These are phyloP conservation scores for Syzygium grande DNA, from an alignment of 345 rosid genomes.

Conservation along the genomic window DNA sequence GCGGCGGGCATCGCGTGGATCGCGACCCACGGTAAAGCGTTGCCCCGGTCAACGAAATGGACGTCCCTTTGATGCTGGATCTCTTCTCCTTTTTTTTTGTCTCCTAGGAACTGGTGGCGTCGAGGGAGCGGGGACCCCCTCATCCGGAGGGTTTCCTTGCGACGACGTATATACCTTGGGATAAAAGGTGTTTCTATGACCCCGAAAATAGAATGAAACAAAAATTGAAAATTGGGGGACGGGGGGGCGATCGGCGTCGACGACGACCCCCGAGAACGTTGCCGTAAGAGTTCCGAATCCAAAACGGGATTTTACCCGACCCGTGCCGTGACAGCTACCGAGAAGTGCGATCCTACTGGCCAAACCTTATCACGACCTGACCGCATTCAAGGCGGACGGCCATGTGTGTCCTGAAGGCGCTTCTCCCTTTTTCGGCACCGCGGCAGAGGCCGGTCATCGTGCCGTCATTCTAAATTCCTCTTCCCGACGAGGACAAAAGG, in stretches of 20 bases:
- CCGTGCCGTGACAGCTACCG: not conserved
- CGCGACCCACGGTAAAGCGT: not conserved
- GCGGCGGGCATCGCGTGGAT: slow-evolving; percentile 16
- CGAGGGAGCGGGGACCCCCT: not conserved
- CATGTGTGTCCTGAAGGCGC: not conserved
- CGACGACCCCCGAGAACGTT: not conserved
- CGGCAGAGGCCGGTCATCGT: accelerated
- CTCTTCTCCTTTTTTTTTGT: not conserved
- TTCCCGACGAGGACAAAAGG: too few relatives aligned
- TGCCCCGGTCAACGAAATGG: not conserved
- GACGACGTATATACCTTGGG: not conserved
- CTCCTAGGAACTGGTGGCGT: not conserved
- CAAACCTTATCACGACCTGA: not conserved
- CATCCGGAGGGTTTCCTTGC: not conserved
- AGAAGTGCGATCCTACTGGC: not conserved
- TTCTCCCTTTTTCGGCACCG: not conserved
- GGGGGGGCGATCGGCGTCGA: not conserved
- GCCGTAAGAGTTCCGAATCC: not conserved
- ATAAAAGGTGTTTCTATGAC: not conserved
- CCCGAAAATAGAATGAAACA: not conserved
- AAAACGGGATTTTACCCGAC: not conserved
- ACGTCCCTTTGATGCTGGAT: not conserved
- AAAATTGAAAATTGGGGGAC: too few relatives aligned
- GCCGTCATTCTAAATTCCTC: too few relatives aligned
- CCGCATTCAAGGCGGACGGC: too few relatives aligned